Percentiles rank a stretch among this genome's conserved stretches.
Conservation (phyloP, 495 filamentous ascomycete genomes). For the Paragyromitra xinjiangensis region DNA sequence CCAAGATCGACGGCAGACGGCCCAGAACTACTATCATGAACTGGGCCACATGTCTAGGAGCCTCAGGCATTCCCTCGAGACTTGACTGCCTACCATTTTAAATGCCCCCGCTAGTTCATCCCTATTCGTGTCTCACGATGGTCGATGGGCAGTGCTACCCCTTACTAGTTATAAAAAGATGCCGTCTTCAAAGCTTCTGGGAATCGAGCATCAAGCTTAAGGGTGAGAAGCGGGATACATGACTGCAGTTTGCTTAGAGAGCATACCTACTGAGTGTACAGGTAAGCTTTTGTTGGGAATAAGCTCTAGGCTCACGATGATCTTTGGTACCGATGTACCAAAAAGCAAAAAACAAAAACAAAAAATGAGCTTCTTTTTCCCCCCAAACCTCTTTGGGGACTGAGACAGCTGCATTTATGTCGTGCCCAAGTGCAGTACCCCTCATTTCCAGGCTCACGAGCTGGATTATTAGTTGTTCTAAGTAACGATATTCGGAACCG, state of each 20-base stretch:
- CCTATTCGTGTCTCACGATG: constrained; percentile 37
- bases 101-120: constrained; percentile 46
- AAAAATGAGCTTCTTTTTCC: constrained; percentile 1
- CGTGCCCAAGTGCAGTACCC: constrained; percentile 31
- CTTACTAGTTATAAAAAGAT: neutral
- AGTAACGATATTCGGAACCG: neutral
- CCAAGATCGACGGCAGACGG: constrained; percentile 27
- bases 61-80: neutral
- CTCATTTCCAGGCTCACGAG: constrained; percentile 23
- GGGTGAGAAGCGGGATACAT: neutral
- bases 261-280: neutral
- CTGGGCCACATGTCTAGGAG: constrained; percentile 24
- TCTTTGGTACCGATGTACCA: neutral
- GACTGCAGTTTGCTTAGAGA: neutral
- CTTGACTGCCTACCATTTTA: constrained; percentile 37
- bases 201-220: constrained; percentile 3
- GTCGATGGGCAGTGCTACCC: constrained; percentile 22
- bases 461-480: neutral
- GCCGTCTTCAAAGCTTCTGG: neutral
- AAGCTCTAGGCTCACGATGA: constrained; percentile 2
- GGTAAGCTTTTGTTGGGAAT: constrained; percentile 1
- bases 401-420: constrained; percentile 32
- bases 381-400: constrained; percentile 8
- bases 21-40: constrained; percentile 39
- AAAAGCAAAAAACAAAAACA: constrained; percentile 25